phyloP scores from a whole-genome alignment of 148 eudicot genomes.

The Rhododendron vialii region DNA sequence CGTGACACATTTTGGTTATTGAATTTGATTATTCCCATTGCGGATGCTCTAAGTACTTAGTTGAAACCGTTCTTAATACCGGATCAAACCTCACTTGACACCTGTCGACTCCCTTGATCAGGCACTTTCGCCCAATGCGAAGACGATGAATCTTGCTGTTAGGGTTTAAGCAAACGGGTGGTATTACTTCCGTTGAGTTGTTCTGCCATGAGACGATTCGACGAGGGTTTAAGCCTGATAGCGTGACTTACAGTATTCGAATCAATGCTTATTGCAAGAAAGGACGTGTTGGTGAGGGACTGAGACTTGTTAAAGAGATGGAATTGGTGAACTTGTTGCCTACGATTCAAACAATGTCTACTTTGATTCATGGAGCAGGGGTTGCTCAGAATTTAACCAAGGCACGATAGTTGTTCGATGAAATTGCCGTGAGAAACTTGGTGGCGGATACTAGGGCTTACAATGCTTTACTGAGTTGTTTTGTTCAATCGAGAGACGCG shows the following conservation, averaged over 20 bases:
- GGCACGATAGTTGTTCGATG: conserved; percentile 67
- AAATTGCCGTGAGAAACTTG: conserved; percentile 42
- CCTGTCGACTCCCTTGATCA: conserved; percentile 11
- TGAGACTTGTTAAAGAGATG: conserved; percentile 75
- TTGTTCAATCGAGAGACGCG: conserved; percentile 54
- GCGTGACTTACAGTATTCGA: conserved; percentile 65
- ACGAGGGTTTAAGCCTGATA: conserved; percentile 76
- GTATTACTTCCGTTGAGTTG: conserved; percentile 66
- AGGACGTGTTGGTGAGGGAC: conserved; percentile 54
- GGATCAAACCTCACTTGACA: no score
- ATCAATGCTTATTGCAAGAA: conserved; percentile 81
- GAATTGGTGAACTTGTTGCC: conserved; percentile 45
- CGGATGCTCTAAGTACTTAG: no score
- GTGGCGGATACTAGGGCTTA: conserved; percentile 63
- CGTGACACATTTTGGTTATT: no score
- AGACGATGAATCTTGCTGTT: conserved; percentile 86
- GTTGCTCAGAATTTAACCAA: conserved; percentile 49
- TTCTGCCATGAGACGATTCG: conserved; percentile 82
- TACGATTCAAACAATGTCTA: conserved; percentile 64
- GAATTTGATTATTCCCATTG: no score
- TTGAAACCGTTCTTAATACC: no score
- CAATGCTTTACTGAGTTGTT: conserved; percentile 64
- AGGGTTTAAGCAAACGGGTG: conserved; percentile 85
- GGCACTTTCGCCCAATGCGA: conserved; percentile 42
- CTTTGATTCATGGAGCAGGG: conserved; percentile 89